These are phyloP conservation scores for Dinochytrium kinnereticum DNA, from an alignment of 371 early-diverging fungal species.

Conservation along the genomic window DNA sequence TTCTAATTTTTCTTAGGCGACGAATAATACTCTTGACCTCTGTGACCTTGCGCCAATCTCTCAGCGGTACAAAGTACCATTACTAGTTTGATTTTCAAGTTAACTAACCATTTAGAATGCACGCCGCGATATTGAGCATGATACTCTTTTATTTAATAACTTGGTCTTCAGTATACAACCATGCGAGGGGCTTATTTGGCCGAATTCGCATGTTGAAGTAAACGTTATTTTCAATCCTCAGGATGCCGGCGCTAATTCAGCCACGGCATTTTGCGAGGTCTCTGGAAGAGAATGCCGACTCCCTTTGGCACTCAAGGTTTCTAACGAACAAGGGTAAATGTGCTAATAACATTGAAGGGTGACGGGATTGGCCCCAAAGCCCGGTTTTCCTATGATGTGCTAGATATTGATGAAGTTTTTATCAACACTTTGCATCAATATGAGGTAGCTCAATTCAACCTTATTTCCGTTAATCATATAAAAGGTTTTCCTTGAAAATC, in stretches of 20 bases:
- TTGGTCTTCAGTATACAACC: conserved; percentile 49
- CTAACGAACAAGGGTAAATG: neutral
- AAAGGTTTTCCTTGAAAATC: conserved; percentile 57
- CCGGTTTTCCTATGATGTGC: conserved; percentile 54
- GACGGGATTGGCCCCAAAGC: conserved; percentile 58
- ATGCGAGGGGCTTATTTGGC: conserved; percentile 53
- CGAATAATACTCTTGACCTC: conserved; percentile 27
- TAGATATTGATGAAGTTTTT: conserved; percentile 55
- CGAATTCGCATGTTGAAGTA: conserved; percentile 51
- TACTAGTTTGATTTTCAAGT: neutral
- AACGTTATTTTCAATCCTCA: conserved; percentile 49
- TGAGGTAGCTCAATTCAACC: too few relatives aligned
- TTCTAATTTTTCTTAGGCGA: conserved; percentile 19
- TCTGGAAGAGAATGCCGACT: conserved; percentile 54
- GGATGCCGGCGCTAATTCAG: conserved; percentile 39
- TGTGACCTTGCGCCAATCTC: conserved; percentile 46
- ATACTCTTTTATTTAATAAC: conserved; percentile 42
- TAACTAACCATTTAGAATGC: conserved; percentile 37
- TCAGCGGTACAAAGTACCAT: conserved; percentile 46
- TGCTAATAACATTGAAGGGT: conserved; percentile 32
- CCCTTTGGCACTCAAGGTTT: conserved; percentile 52
- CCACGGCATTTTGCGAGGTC: conserved; percentile 53
- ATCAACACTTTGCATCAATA: conserved; percentile 56
- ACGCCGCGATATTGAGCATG: conserved; percentile 40
- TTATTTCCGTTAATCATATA: too few relatives aligned